phyloP scores from a whole-genome alignment of 177 flowering plant genomes.

The Telopea speciosissima region DNA sequence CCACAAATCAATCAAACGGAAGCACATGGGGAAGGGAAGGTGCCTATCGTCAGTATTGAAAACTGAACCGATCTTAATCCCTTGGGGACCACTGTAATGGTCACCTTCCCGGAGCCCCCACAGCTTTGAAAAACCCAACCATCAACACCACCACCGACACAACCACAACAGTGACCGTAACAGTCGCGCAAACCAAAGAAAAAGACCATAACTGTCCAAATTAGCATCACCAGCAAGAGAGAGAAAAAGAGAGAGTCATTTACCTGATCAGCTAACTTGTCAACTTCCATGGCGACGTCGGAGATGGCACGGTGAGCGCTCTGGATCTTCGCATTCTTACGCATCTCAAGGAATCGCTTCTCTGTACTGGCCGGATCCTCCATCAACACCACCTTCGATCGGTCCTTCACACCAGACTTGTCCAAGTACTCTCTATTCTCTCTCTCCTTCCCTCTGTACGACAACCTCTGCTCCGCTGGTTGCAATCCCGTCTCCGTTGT shows the following conservation, averaged over 20 bases:
- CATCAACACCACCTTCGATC: conserved; percentile 43
- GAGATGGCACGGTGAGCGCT: conserved; percentile 39
- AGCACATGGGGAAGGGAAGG: background rate
- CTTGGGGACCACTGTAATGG: background rate
- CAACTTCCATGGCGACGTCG: conserved; percentile 46
- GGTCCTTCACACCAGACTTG: conserved; percentile 49
- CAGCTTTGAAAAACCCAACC: background rate
- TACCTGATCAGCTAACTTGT: conserved; percentile 61
- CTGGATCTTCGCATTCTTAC: conserved; percentile 51
- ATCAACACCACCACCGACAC: background rate
- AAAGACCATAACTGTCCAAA: background rate
- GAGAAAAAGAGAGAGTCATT: background rate
- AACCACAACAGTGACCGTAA: background rate
- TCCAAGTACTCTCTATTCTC: conserved; percentile 52
- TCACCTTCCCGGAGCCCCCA: background rate
- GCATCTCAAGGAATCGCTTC: conserved; percentile 44
- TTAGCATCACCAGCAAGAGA: background rate
- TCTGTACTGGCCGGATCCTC: conserved; percentile 61
- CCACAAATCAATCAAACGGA: background rate
- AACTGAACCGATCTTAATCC: background rate
- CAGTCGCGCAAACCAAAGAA: too few relatives aligned
- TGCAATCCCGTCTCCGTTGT: conserved; percentile 50
- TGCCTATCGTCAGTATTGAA: background rate
- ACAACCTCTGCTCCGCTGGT: conserved; percentile 44
- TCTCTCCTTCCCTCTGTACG: conserved; percentile 52